These are phyloP conservation scores for Eudorina sp. DNA, from an alignment of 139 green algal genomes.

Conservation along the genomic window DNA sequence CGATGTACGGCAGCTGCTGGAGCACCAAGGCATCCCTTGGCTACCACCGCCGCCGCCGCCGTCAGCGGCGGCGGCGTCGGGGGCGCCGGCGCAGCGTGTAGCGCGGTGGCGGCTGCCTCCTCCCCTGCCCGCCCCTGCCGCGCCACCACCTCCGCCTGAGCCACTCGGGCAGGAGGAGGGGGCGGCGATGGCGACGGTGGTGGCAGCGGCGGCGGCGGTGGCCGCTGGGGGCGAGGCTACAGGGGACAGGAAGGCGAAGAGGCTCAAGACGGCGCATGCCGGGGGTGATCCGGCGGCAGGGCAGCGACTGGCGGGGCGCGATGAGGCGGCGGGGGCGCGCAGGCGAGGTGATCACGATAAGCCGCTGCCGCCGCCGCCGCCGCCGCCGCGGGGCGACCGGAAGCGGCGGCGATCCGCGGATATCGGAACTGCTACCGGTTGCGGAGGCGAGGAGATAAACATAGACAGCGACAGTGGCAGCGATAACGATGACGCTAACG, in stretches of 20 bases:
- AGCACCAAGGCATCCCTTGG: neutral
- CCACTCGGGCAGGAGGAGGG: neutral
- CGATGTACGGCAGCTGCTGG: conserved; percentile 17
- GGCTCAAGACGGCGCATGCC: too few relatives aligned
- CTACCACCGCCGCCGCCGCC: neutral
- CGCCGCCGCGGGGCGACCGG: neutral
- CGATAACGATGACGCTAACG: too few relatives aligned
- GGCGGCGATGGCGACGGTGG: neutral
- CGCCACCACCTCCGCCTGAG: neutral
- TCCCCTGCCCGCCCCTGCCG: neutral
- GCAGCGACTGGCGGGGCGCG: too few relatives aligned
- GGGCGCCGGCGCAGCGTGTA: neutral
- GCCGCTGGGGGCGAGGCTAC: neutral
- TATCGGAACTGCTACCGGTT: too few relatives aligned
- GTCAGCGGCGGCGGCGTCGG: neutral
- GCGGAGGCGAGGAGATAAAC: too few relatives aligned
- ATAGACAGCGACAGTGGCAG: too few relatives aligned
- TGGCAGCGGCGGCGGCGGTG: neutral
- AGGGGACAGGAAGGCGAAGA: neutral
- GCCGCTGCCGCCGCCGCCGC: too few relatives aligned
- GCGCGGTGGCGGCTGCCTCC: conserved; percentile 1
- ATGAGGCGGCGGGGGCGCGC: neutral
- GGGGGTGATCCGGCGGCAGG: too few relatives aligned
- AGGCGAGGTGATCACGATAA: neutral
- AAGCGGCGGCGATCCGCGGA: neutral